Evolutionary conservation across 306 rosid species (phyloP), one percentile per base, ranked within the genome.

Genomic region (Lathyrus oleraceus): DNA sequence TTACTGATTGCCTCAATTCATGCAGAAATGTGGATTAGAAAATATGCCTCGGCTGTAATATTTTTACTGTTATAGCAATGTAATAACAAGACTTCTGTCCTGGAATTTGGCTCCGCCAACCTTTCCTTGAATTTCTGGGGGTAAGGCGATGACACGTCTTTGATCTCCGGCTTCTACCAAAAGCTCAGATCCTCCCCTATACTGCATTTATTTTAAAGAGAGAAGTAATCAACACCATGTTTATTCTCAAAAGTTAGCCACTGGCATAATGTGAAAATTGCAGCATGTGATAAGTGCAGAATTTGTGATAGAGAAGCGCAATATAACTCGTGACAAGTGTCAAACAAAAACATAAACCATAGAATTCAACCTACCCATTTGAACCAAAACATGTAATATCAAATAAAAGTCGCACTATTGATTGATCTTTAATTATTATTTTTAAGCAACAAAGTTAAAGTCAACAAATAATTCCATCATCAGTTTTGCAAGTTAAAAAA

Each of bases 101-200:
- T 11, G 66, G 73, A 94, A 94, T 87, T 90, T 94, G 79, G 98
- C 98, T 68, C 90, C 97, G 8, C 84, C 96, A 76, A 94, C 97
- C 82, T 90, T 90, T 65, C 97, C 98, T 84, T 90, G 97, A 69
- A 90, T 85, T 75, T 69, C 69, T 19, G 81, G 74, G 58, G 98
- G 97, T 89, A 94, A 72, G 63, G 67, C 73, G 75, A 94, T 94
- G 70, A 81, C 95, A 2, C 98, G 97, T 61, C 97, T 89, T 80
- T 94, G 97, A 76, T 94, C 98, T 6, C 98, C 98, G 2, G 98
- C 98, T 87, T 94, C 98, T 69, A 94, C 96, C 81, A 94, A 74
- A 36, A 94, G 81, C 85, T 94, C 98, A 10, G 95, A 87, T 74
- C 98, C 95, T 83, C 97, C 98, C 62, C 97, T 84, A 75, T 81